These are phyloP conservation scores for Begonia loranthoides DNA, from an alignment of 306 rosid species.

Conservation along the genomic window DNA sequence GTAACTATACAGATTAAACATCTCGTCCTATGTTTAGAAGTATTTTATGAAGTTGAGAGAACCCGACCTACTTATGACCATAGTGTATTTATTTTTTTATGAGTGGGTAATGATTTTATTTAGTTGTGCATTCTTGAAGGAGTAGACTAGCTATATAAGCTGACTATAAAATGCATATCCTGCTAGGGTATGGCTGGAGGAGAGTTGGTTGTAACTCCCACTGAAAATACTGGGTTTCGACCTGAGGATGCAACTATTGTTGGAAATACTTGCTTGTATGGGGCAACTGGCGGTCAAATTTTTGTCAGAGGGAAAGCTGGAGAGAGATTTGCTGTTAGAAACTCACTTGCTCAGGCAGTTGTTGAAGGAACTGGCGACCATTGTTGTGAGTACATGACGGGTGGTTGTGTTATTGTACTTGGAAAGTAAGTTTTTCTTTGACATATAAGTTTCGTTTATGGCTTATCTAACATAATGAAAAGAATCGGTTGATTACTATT, in stretches of 20 bases:
- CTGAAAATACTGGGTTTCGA: conserved; percentile 61
- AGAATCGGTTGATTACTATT: conserved; percentile 10
- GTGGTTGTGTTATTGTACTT: conserved; percentile 84
- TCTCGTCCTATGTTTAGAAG: too few relatives aligned
- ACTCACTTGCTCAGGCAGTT: conserved; percentile 94
- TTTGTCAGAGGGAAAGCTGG: conserved; percentile 95
- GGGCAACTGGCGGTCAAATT: conserved; percentile 96
- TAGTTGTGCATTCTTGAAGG: too few relatives aligned
- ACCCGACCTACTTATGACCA: too few relatives aligned
- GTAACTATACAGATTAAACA: too few relatives aligned
- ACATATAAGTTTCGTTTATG: too few relatives aligned
- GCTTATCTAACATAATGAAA: too few relatives aligned
- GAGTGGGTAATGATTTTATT: too few relatives aligned
- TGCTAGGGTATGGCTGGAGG: conserved; percentile 95
- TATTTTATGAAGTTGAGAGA: too few relatives aligned
- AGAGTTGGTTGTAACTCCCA: conserved; percentile 81
- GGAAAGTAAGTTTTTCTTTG: conserved; percentile 75
- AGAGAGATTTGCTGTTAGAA: conserved; percentile 94
- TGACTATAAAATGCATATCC: conserved; percentile 11
- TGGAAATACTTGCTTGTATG: conserved; percentile 96
- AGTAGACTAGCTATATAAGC: too few relatives aligned
- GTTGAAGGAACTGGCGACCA: conserved; percentile 99
- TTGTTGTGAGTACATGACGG: conserved; percentile 97
- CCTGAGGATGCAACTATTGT: conserved; percentile 97
- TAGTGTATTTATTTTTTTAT: too few relatives aligned